Evolutionary conservation across 345 rosid genomes (phyloP), one percentile per base, ranked within the genome.

Genomic region (Angophora floribunda): DNA sequence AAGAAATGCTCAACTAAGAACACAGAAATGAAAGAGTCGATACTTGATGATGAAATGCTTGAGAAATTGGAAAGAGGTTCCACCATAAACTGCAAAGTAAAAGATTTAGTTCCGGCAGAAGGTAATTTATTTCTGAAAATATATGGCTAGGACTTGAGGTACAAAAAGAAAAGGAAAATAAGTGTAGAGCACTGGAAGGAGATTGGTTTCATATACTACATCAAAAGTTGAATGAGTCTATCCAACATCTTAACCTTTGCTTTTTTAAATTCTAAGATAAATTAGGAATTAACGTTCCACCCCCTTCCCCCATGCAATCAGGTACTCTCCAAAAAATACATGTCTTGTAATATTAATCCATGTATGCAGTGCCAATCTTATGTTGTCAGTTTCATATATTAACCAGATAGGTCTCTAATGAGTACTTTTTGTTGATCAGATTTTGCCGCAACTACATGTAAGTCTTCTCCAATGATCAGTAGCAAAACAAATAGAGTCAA

Each of bases 1-100:
- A 88, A 88, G 59, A 91, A 90, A 87, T 61, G 89, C 87, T 88
- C 88, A 16, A 30, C 59, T 19, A 90, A 90, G 82, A 47, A 30
- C 59, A 45, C n/a, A 44, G 92, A 90, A 75, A 41, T 50, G 59
- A 89, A 90, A 61, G 93, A 90, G 19, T 21, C 17, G 32, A 61
- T 14, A 4, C 65, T 86, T 4, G 88, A 89, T 17, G 86, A 86
- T 57, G 88, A 78, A 44, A 75, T 36, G 90, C 92, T 91, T n/a
- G 94, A 91, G 84, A 87, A 87, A 67, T 52, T 91, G 90, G 94
- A 91, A 86, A 91, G 86, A 6, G 94, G 90, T 70, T 87, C 91
- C 5, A 32, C 87, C 9, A 24, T 4, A 5, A 24, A 28, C n/a
- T 36, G 7, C 51, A 49, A 85, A 78, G 75, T 36, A 53, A 57